phyloP scores from a whole-genome alignment of 2,329 filamentous ascomycete genomes.

The Botryotinia convoluta region DNA sequence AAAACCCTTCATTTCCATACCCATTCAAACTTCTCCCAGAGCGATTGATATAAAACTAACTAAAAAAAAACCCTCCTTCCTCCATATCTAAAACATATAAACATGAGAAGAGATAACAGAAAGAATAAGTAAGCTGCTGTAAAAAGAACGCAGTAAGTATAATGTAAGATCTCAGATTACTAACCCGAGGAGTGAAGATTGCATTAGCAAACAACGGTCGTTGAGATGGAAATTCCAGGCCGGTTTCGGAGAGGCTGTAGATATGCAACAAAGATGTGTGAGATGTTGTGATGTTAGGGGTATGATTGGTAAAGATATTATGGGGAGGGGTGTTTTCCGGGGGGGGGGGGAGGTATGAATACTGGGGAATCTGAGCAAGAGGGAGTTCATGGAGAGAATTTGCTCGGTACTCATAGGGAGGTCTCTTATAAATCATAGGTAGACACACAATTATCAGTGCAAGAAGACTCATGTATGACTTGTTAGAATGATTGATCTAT shows the following conservation, averaged over 20 bases:
- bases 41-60: too few relatives aligned
- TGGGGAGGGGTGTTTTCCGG: background rate
- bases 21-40: too few relatives aligned
- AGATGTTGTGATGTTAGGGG: too few relatives aligned
- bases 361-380: background rate
- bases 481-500: background rate
- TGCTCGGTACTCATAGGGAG: background rate
- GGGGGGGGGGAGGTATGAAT: too few relatives aligned
- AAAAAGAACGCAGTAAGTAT: background rate
- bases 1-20: too few relatives aligned
- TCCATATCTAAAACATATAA: background rate
- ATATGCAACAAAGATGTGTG: background rate
- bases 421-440: rapidly evolving
- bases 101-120: background rate
- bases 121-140: background rate
- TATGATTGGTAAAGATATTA: background rate
- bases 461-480: background rate
- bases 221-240: background rate
- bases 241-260: background rate
- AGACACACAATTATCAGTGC: rapidly evolving
- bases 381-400: background rate
- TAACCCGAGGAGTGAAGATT: background rate
- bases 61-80: too few relatives aligned
- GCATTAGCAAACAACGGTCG: background rate
- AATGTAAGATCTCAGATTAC: background rate